Conservation (phyloP, 2,329 filamentous ascomycete genomes). For the Paradendryphiella salina region DNA sequence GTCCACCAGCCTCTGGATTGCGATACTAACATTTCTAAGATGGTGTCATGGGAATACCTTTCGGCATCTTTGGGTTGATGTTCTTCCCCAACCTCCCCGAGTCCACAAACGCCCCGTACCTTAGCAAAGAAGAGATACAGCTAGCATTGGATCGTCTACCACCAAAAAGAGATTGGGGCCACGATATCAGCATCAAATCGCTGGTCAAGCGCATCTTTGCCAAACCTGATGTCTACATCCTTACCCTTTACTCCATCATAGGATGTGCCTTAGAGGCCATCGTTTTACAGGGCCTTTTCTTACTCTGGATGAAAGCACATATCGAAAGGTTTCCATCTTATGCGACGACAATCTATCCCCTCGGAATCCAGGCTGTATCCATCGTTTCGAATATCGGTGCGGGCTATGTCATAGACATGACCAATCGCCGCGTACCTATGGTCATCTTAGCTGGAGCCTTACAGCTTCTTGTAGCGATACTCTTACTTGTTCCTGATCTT, state of each 20-base stretch:
- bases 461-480: slow-evolving; percentile 40
- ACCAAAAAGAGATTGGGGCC: slow-evolving; percentile 29
- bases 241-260: slow-evolving; percentile 47
- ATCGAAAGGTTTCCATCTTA: slow-evolving; percentile 40
- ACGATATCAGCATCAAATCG: slow-evolving; percentile 32
- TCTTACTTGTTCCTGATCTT: slow-evolving; percentile 42
- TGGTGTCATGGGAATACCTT: slow-evolving; percentile 36
- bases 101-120: slow-evolving; percentile 26
- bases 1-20: fast-evolving
- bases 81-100: slow-evolving; percentile 38
- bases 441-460: slow-evolving; percentile 39
- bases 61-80: slow-evolving; percentile 34
- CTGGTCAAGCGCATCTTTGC: slow-evolving; percentile 27
- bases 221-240: slow-evolving; percentile 44
- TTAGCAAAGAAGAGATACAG: slow-evolving; percentile 33
- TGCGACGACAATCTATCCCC: slow-evolving; percentile 62
- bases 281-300: slow-evolving; percentile 31
- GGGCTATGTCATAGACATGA: slow-evolving; percentile 47
- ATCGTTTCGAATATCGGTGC: slow-evolving; percentile 55
- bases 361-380: slow-evolving; percentile 60
- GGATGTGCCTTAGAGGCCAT: slow-evolving; percentile 45
- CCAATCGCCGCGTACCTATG: slow-evolving; percentile 44
- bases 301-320: slow-evolving; percentile 33
- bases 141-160: slow-evolving; percentile 33
- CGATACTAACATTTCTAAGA: slow-evolving; percentile 21